A percentile compares a stretch with the other conserved stretches of the same genome.
Conservation (phyloP, 768 basidiomycete genomes). For the Lactarius psammicola region DNA sequence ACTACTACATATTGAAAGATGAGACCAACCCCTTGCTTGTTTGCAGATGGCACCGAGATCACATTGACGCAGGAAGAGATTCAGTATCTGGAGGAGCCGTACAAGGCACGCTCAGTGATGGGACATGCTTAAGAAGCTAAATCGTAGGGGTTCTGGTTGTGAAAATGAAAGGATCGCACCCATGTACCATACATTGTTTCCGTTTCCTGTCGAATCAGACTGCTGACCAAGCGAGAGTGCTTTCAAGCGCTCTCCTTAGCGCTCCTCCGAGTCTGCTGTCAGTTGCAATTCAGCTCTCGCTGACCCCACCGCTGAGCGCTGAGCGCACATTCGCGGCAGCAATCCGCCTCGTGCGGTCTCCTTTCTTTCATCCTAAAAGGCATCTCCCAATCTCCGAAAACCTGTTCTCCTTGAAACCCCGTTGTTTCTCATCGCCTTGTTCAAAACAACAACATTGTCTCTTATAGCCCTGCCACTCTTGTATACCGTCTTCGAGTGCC, state of each 20-base stretch:
- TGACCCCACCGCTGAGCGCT: neutral
- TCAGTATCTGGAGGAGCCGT: constrained; percentile 24
- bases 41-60: constrained; percentile 16
- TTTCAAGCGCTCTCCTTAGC: neutral
- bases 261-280: too few species aligned
- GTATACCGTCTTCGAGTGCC: neutral
- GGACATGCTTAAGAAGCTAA: neutral
- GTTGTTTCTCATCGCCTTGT: neutral
- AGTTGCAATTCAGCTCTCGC: neutral
- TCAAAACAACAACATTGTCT: neutral
- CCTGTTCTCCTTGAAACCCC: neutral
- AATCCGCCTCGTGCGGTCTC: neutral
- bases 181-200: neutral
- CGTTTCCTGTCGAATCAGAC: neutral
- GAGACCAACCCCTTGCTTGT: neutral
- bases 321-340: neutral
- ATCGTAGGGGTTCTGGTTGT: neutral
- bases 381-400: neutral
- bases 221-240: neutral
- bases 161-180: neutral
- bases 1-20: neutral
- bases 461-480: neutral
- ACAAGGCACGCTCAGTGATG: constrained; percentile 25
- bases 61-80: constrained; percentile 23
- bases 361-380: neutral